Evolutionary conservation across 2,329 filamentous ascomycete genomes (phyloP).

Genomic region (Fusarium multiceps): DNA sequence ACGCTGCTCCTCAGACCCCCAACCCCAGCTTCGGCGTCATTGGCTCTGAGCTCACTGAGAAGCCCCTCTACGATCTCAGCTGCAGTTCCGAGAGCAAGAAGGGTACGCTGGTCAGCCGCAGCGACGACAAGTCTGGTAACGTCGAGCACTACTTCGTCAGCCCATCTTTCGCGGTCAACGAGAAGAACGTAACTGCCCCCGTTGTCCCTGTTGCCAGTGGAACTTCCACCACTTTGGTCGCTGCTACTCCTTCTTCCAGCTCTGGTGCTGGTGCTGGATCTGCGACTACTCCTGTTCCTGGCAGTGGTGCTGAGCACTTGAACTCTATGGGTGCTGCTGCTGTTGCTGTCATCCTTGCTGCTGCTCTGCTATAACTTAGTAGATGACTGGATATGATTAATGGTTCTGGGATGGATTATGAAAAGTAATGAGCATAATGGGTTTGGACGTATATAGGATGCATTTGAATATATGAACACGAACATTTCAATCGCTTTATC

Average conservation of each 20-base stretch:
- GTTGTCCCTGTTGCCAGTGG: conserved; percentile 1
- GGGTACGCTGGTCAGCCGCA: conserved; percentile 22
- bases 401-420: conserved; percentile 9
- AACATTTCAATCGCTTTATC: not conserved
- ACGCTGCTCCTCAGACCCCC: conserved; percentile 68
- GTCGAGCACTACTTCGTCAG: conserved; percentile 21
- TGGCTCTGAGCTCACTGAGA: conserved; percentile 62
- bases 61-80: conserved; percentile 71
- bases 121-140: conserved; percentile 2
- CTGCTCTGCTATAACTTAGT: conserved; percentile 45
- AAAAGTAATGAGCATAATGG: conserved; percentile 4
- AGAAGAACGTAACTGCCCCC: conserved; percentile 42
- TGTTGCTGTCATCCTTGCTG: conserved; percentile 48
- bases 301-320: conserved; percentile 39
- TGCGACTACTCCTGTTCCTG: conserved; percentile 22
- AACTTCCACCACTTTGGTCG: conserved; percentile 26
- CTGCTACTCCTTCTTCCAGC: conserved; percentile 38
- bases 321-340: conserved; percentile 49
- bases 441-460: not conserved
- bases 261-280: conserved; percentile 26
- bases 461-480: conserved; percentile 6
- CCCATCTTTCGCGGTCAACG: conserved; percentile 26
- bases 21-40: conserved; percentile 79
- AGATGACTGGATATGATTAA: not conserved
- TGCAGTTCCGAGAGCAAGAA: conserved; percentile 52